Evolutionary conservation across 352 stramenopile species (phyloP).

Genomic region (Globisporangium rhizosaccharum): DNA sequence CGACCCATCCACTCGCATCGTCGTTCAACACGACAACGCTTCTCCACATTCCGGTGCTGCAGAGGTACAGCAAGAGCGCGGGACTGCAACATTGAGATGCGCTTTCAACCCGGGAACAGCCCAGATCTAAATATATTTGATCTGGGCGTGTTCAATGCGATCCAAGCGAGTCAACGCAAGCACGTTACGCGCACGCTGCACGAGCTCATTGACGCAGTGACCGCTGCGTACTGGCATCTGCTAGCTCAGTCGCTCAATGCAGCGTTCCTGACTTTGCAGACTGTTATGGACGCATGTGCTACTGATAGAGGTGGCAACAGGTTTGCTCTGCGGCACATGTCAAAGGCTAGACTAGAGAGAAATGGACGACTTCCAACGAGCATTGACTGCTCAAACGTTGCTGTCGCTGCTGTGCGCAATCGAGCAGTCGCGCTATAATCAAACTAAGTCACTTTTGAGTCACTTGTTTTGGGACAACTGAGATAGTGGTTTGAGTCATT

Average conservation of each 20-base stretch:
- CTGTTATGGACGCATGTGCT: not conserved
- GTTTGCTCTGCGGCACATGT: not conserved
- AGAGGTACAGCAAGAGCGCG: not conserved
- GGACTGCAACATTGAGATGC: not conserved
- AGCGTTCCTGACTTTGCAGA: not conserved
- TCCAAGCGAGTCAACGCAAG: not conserved
- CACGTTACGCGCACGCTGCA: not conserved
- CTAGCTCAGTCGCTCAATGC: not conserved
- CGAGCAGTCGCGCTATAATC: not conserved
- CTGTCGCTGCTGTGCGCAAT: not conserved
- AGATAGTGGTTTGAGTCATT: not conserved
- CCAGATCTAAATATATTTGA: not conserved
- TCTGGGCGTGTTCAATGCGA: not conserved
- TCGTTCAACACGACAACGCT: not conserved
- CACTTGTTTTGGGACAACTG: not conserved
- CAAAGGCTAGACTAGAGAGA: not conserved
- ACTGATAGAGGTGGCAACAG: not conserved
- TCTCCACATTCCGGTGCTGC: too few relatives aligned
- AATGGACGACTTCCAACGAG: not conserved
- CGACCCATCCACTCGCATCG: not conserved
- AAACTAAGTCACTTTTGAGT: not conserved
- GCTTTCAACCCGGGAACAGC: not conserved
- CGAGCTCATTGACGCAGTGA: not conserved
- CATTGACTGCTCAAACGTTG: not conserved
- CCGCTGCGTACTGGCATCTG: not conserved